These are phyloP conservation scores for Xylaria sp. DNA, from an alignment of 2,329 filamentous ascomycete genomes.

Conservation along the genomic window DNA sequence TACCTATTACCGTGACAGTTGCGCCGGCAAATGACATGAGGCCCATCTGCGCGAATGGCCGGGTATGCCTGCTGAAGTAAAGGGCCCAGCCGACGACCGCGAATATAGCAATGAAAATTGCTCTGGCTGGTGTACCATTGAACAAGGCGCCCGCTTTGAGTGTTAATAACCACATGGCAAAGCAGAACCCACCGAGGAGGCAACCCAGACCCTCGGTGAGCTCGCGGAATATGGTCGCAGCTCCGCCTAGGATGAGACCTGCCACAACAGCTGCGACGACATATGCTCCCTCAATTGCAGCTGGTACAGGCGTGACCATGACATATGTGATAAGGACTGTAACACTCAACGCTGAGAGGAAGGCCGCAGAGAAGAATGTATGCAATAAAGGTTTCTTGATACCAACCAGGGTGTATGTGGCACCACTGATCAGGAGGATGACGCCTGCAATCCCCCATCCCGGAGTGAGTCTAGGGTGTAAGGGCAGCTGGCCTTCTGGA, in stretches of 20 bases:
- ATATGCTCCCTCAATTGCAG: constrained; percentile 79
- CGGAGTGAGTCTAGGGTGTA: constrained; percentile 71
- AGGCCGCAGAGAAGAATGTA: constrained; percentile 73
- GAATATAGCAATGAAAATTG: constrained; percentile 71
- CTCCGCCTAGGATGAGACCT: constrained; percentile 66
- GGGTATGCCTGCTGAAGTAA: constrained; percentile 73
- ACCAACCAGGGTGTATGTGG: constrained; percentile 67
- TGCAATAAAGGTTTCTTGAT: constrained; percentile 78
- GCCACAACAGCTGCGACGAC: constrained; percentile 72
- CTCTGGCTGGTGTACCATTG: constrained; percentile 53
- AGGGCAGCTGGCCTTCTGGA: constrained; percentile 55
- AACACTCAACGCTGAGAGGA: constrained; percentile 66
- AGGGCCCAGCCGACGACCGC: constrained; percentile 63
- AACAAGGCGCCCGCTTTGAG: constrained; percentile 73
- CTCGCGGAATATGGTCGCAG: constrained; percentile 74
- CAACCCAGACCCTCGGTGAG: constrained; percentile 77
- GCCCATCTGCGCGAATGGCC: constrained; percentile 70
- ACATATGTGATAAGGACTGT: constrained; percentile 83
- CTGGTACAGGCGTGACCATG: constrained; percentile 69
- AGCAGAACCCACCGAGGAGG: constrained; percentile 76
- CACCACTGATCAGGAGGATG: constrained; percentile 68
- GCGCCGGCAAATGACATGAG: constrained; percentile 77
- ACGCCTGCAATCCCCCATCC: constrained; percentile 74
- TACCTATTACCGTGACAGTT: constrained; percentile 72
- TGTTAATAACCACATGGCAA: constrained; percentile 86